These are phyloP conservation scores for Mucor ambiguus DNA, from an alignment of 371 early-diverging fungal genomes.

Conservation along the genomic window DNA sequence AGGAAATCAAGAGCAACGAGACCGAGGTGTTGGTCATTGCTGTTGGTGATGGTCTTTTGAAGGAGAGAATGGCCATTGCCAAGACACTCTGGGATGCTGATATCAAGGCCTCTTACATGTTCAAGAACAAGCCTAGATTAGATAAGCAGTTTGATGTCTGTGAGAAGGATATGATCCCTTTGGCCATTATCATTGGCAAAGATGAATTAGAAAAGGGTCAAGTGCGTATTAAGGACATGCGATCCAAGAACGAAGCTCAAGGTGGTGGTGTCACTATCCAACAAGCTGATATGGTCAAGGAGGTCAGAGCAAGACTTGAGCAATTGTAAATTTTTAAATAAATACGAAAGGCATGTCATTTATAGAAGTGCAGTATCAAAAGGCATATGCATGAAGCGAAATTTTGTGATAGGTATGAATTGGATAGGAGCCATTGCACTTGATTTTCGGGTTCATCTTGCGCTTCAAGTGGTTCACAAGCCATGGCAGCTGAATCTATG, in stretches of 20 bases:
- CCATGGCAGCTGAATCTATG: not conserved
- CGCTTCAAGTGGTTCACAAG: too few species aligned
- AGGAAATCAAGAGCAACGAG: slow-evolving; percentile 78
- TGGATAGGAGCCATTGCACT: not conserved
- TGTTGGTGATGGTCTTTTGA: slow-evolving; percentile 85
- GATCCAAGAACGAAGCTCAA: slow-evolving; percentile 61
- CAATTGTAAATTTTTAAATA: slow-evolving; percentile 18
- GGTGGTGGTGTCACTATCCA: slow-evolving; percentile 63
- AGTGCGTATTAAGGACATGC: slow-evolving; percentile 90
- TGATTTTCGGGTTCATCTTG: too few species aligned
- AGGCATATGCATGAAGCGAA: too few species aligned
- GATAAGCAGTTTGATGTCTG: slow-evolving; percentile 80
- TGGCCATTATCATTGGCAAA: slow-evolving; percentile 88
- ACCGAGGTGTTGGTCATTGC: slow-evolving; percentile 91
- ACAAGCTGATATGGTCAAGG: slow-evolving; percentile 67
- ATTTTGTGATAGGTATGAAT: too few species aligned
- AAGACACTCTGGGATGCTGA: slow-evolving; percentile 89
- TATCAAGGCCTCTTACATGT: slow-evolving; percentile 82
- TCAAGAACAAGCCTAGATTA: slow-evolving; percentile 90
- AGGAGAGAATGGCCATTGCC: slow-evolving; percentile 90
- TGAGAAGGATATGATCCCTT: slow-evolving; percentile 87
- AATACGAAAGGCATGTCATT: not conserved
- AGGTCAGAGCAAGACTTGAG: slow-evolving; percentile 52
- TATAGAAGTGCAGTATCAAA: not conserved
- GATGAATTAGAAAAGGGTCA: slow-evolving; percentile 79